A percentile compares a stretch with the other conserved stretches of the same genome.
Evolutionary conservation across 441 rosid genomes (phyloP).

Genomic region (Eutrema salsugineum): DNA sequence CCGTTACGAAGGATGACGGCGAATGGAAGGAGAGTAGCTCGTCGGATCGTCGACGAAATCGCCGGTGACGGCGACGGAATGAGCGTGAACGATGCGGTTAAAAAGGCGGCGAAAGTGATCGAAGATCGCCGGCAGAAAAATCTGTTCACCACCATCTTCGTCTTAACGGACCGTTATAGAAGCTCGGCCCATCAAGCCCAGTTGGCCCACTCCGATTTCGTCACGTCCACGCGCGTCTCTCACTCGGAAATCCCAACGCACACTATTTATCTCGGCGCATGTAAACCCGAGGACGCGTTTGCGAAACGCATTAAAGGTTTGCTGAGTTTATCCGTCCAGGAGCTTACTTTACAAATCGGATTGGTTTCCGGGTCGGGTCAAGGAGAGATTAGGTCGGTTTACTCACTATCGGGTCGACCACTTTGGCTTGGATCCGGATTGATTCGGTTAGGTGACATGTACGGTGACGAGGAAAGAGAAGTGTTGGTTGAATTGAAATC

Average conservation of each 20-base stretch:
- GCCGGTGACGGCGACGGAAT: constrained; percentile 52
- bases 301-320: constrained; percentile 40
- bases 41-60: constrained; percentile 65
- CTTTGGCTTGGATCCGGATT: constrained; percentile 42
- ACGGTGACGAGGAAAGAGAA: constrained; percentile 65
- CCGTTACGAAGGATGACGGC: constrained; percentile 70
- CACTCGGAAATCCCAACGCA: constrained; percentile 51
- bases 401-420: constrained; percentile 48
- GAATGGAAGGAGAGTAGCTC: constrained; percentile 59
- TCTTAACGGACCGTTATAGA: constrained; percentile 46
- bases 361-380: constrained; percentile 62
- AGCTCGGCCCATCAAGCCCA: constrained; percentile 35
- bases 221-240: constrained; percentile 53
- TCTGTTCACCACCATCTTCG: constrained; percentile 49
- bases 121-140: constrained; percentile 85
- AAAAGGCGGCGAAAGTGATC: constrained; percentile 82
- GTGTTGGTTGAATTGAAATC: constrained; percentile 67
- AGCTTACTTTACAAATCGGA: constrained; percentile 58
- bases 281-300: constrained; percentile 39
- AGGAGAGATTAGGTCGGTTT: constrained; percentile 63
- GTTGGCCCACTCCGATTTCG: constrained; percentile 30
- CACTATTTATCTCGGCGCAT: constrained; percentile 46
- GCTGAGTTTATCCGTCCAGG: constrained; percentile 54
- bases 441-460: constrained; percentile 63
- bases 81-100: constrained; percentile 69